These are phyloP conservation scores for Aaosphaeria pasadenensis DNA, from an alignment of 2,329 filamentous ascomycete species.

Conservation along the genomic window DNA sequence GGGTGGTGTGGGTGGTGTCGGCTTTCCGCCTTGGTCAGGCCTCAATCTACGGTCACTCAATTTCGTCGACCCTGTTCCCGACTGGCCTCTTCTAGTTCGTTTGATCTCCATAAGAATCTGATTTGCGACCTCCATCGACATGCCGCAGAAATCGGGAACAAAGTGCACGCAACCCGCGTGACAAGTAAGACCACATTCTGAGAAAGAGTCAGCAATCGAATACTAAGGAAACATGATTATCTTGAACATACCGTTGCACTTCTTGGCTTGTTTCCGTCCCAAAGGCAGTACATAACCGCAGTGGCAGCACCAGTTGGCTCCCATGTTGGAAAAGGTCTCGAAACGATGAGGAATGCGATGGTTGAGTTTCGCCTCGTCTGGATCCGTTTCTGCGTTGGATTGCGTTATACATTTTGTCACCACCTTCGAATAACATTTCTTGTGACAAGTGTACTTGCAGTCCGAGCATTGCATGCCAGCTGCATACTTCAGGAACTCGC, in stretches of 20 bases:
- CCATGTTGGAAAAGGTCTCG: conserved; percentile 94
- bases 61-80: conserved; percentile 45
- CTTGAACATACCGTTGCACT: conserved; percentile 69
- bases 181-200: conserved; percentile 87
- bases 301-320: conserved; percentile 98
- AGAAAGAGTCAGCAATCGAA: conserved; percentile 14
- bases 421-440: conserved; percentile 93
- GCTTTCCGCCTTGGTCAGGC: conserved; percentile 35
- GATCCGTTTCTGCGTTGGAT: conserved; percentile 96
- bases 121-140: conserved; percentile 97
- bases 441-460: conserved; percentile 99
- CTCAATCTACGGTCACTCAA: conserved; percentile 41
- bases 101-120: conserved; percentile 86
- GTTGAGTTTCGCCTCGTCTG: conserved; percentile 99
- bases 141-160: conserved; percentile 97
- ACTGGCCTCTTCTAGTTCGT: conserved; percentile 69
- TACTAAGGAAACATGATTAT: background rate
- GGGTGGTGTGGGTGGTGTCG: conserved; percentile 39
- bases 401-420: conserved; percentile 99
- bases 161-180: conserved; percentile 91
- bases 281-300: conserved; percentile 95
- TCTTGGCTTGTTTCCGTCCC: conserved; percentile 90
- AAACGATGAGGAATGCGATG: conserved; percentile 98
- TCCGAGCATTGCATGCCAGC: conserved; percentile 99
- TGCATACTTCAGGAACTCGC: conserved; percentile 97